These are phyloP conservation scores for Monosporascus sp. DNA, from an alignment of 2,329 filamentous ascomycete genomes.

Conservation along the genomic window DNA sequence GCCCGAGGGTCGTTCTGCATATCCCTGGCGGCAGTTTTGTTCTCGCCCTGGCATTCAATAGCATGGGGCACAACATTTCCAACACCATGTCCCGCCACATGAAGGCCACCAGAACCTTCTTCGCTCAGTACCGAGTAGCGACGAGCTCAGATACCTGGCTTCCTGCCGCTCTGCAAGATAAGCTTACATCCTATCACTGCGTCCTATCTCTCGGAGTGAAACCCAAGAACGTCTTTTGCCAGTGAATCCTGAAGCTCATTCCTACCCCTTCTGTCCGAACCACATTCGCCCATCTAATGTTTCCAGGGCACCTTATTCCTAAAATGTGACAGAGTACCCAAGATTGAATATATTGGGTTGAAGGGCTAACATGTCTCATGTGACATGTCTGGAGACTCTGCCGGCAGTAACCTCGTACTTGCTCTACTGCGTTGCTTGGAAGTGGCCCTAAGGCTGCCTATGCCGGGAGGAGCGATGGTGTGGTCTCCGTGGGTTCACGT, in stretches of 20 bases:
- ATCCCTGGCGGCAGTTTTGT: conserved; percentile 18
- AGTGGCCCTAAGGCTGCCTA: conserved; percentile 2
- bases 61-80: conserved; percentile 3
- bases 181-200: conserved; percentile 11
- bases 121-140: conserved; percentile 14
- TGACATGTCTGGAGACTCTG: conserved; percentile 8
- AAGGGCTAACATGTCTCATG: not conserved
- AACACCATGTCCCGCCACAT: conserved; percentile 4
- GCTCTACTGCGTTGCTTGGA: conserved; percentile 8
- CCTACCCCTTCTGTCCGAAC: too few species aligned
- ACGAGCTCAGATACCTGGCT: conserved; percentile 8
- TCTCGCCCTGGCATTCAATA: conserved; percentile 10
- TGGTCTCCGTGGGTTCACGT: conserved; percentile 16
- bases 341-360: too few species aligned
- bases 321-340: too few species aligned
- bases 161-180: conserved; percentile 17
- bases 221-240: not conserved
- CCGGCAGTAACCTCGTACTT: conserved; percentile 8
- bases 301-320: too few species aligned
- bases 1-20: conserved; percentile 13
- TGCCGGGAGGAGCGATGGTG: conserved; percentile 8
- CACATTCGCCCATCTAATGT: too few species aligned
- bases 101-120: conserved; percentile 6
- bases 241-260: too few species aligned
- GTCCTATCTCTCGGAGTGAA: conserved; percentile 3